These are phyloP conservation scores for Dioscorea zingiberensis DNA, from an alignment of 106 monocot genomes.

Conservation along the genomic window DNA sequence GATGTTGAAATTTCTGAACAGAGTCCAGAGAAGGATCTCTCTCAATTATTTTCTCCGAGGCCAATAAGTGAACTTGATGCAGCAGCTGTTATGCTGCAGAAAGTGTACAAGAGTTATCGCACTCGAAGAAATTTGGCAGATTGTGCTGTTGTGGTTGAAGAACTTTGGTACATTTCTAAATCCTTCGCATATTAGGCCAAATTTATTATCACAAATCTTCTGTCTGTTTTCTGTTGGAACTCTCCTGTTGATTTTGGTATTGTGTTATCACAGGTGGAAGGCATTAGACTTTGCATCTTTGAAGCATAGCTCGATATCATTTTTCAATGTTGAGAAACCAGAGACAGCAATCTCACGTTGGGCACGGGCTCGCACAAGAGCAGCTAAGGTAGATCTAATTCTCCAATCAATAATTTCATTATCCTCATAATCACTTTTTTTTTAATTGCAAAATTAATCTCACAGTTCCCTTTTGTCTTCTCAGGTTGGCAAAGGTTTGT, in stretches of 20 bases:
- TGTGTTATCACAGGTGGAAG: conserved; percentile 50
- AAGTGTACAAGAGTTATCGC: conserved; percentile 87
- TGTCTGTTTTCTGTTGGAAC: not conserved
- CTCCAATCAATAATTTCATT: too few relatives aligned
- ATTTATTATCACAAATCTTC: not conserved
- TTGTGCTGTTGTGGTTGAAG: conserved; percentile 82
- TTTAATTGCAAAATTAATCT: too few relatives aligned
- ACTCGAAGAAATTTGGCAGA: conserved; percentile 84
- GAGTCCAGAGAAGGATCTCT: not conserved
- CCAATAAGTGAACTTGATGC: conserved; percentile 49
- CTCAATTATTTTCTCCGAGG: conserved; percentile 15
- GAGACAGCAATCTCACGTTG: conserved; percentile 68
- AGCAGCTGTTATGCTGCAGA: conserved; percentile 74
- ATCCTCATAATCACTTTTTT: too few relatives aligned
- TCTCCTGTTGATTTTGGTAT: not conserved
- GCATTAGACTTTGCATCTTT: conserved; percentile 75
- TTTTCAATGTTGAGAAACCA: conserved; percentile 43
- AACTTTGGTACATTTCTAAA: conserved; percentile 47
- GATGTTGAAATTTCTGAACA: not conserved
- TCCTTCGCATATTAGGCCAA: not conserved
- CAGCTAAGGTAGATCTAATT: conserved; percentile 59
- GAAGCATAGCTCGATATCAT: conserved; percentile 68
- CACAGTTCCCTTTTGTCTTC: not conserved
- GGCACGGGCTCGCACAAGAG: conserved; percentile 68
- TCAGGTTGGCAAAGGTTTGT: conserved; percentile 67